Percentiles rank a stretch among this genome's conserved stretches.
Evolutionary conservation across 2,329 filamentous ascomycete genomes (phyloP).

Genomic region (Rhynchosporium secalis): DNA sequence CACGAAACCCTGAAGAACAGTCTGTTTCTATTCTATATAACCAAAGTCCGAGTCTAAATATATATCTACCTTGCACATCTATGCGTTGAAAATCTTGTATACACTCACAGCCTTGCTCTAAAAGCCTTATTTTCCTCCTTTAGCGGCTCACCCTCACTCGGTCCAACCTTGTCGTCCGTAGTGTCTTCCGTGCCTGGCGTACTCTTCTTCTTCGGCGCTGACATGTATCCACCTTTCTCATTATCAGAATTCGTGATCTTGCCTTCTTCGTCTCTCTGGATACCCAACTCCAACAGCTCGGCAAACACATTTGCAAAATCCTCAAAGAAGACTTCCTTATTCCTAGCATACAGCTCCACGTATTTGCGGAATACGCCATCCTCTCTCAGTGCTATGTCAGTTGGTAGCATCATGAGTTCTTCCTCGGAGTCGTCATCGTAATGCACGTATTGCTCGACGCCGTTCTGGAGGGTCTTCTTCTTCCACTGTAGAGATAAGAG

Average conservation of each 20-base stretch:
- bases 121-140: conserved; percentile 38
- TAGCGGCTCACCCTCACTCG: conserved; percentile 45
- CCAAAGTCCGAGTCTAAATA: conserved; percentile 16
- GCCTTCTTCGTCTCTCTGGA: conserved; percentile 54
- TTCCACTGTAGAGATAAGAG: conserved; percentile 54
- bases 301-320: conserved; percentile 60
- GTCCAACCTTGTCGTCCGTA: conserved; percentile 36
- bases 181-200: conserved; percentile 39
- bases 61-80: conserved; percentile 16
- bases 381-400: conserved; percentile 58
- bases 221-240: conserved; percentile 54
- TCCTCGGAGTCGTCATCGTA: conserved; percentile 55
- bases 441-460: conserved; percentile 58
- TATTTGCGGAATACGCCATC: conserved; percentile 55
- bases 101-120: conserved; percentile 33
- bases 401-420: conserved; percentile 66
- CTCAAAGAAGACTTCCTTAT: conserved; percentile 62
- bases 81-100: conserved; percentile 9
- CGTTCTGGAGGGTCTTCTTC: conserved; percentile 52
- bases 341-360: conserved; percentile 59
- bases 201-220: conserved; percentile 56
- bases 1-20: background rate
- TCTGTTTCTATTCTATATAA: conserved; percentile 9
- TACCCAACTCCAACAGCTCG: conserved; percentile 62
- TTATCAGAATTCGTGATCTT: conserved; percentile 58